Conservation (phyloP, 140 eudicot genomes). For the Stevia rebaudiana region DNA sequence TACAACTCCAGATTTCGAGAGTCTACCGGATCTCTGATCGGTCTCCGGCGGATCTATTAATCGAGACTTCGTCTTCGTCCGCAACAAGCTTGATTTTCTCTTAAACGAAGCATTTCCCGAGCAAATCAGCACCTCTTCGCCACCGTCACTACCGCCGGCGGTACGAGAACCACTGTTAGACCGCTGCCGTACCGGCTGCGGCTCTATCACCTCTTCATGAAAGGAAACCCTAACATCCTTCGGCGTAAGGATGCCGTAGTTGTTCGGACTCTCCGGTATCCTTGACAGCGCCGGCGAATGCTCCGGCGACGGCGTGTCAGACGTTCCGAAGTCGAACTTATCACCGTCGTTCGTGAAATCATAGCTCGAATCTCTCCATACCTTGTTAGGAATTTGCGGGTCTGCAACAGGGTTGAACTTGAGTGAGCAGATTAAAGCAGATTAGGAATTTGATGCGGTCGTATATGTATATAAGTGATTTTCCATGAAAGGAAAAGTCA, state of each 20-base stretch:
- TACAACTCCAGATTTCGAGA: conserved; percentile 40
- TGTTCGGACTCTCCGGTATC: conserved; percentile 56
- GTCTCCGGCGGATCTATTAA: conserved; percentile 58
- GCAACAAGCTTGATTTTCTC: conserved; percentile 40
- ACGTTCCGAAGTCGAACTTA: conserved; percentile 52
- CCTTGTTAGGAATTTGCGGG: conserved; percentile 18
- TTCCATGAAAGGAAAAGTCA: no score
- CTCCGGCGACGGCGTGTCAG: conserved; percentile 39
- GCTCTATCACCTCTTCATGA: conserved; percentile 41
- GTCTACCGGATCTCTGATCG: conserved; percentile 41
- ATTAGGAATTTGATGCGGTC: no score
- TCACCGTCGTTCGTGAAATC: conserved; percentile 55
- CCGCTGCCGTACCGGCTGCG: conserved; percentile 41
- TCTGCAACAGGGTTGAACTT: conserved; percentile 4
- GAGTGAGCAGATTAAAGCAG: no score
- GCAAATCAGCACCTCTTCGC: conserved; percentile 60
- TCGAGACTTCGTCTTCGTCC: conserved; percentile 66
- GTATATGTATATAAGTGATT: no score
- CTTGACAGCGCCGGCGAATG: conserved; percentile 43
- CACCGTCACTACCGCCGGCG: conserved; percentile 16
- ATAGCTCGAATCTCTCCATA: conserved; percentile 68
- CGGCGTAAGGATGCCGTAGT: conserved; percentile 45
- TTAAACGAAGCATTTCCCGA: conserved; percentile 52
- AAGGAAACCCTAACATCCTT: conserved; percentile 63
- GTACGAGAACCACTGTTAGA: conserved; percentile 27